These are phyloP conservation scores for Beta macrorhiza DNA, from an alignment of 179 eudicot genomes.

Conservation along the genomic window DNA sequence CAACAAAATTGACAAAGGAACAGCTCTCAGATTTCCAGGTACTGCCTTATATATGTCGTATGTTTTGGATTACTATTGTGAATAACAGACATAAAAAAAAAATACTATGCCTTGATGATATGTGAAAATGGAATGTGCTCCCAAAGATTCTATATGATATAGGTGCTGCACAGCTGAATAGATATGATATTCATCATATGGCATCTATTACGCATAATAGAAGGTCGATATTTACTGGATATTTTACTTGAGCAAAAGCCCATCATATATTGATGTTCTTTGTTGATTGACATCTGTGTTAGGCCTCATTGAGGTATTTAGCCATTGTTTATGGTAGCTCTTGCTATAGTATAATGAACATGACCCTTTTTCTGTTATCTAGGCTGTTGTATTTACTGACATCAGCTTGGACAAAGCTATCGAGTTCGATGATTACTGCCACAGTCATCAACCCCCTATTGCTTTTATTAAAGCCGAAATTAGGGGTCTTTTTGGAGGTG, in stretches of 20 bases:
- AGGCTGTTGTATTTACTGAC: slow-evolving; percentile 91
- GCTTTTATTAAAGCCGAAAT: slow-evolving; percentile 85
- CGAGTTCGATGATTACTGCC: slow-evolving; percentile 76
- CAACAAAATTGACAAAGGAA: slow-evolving; percentile 57
- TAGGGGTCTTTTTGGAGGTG: slow-evolving; percentile 83
- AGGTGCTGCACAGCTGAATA: background rate
- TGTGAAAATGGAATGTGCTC: background rate
- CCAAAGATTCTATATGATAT: background rate
- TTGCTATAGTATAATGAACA: background rate
- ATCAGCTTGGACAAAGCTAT: slow-evolving; percentile 58
- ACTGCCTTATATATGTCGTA: background rate
- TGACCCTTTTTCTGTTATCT: slow-evolving; percentile 27
- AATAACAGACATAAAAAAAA: background rate
- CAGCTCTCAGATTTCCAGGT: slow-evolving; percentile 88
- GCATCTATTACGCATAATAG: background rate
- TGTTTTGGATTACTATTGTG: background rate
- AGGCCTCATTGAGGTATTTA: background rate
- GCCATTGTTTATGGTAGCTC: background rate
- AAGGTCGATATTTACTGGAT: background rate
- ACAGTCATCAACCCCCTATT: slow-evolving; percentile 80
- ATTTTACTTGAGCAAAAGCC: background rate
- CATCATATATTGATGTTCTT: background rate
- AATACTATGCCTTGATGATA: background rate
- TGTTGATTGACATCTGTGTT: background rate
- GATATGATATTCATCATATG: background rate